Evolutionary conservation across 768 basidiomycete genomes (phyloP), one percentile per base, ranked within the genome.

Genomic region (Macrolepiota dolichaula): DNA sequence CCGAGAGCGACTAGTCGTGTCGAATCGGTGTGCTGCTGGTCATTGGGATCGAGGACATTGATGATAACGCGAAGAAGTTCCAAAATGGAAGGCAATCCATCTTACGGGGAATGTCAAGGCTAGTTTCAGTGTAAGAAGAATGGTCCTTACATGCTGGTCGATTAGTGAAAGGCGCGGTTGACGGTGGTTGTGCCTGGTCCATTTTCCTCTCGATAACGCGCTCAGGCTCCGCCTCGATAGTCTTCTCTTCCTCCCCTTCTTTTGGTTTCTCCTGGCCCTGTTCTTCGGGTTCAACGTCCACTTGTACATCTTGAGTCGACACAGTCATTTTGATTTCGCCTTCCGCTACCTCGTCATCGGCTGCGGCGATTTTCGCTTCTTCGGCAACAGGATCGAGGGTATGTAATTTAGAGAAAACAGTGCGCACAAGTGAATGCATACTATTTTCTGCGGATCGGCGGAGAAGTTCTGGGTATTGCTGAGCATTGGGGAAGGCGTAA

Each of bases 11-110:
- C 88, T 7, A 96, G 80, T 13, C 97, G 87, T 56, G 96, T 97
- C 3, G 95, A 94, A 71, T 98, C 97, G 2, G 97, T 98, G 71
- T 98, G 96, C 56, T 94, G 86, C 65, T 93, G 91, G 70, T 96
- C 94, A 66, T 85, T 91, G 19, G 97, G 97, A 72, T 98, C 94
- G 52, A 99, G 81, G 42, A 99, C 92, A 67, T 96, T 94, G 69
- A 98, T 87, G 58, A 99, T 84, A 36, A 98, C 97, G 2, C 96
- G 89, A 37, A 98, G 79, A 5, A 99, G 86, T 71, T 98, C 96
- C 17, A 94, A 77, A 44, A 97, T 88, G 12, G 97, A 95, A 2
- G 95, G 93, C 36, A 98, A 83, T 12, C 96, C 96, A 73, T 93
- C 96, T 83, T 24, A 75, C 70, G 61, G 64, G 55, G 12, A 35